Base-by-base conservation (phyloP, 148 eudicot genomes). In the Rhododendron ovatum region DNA sequence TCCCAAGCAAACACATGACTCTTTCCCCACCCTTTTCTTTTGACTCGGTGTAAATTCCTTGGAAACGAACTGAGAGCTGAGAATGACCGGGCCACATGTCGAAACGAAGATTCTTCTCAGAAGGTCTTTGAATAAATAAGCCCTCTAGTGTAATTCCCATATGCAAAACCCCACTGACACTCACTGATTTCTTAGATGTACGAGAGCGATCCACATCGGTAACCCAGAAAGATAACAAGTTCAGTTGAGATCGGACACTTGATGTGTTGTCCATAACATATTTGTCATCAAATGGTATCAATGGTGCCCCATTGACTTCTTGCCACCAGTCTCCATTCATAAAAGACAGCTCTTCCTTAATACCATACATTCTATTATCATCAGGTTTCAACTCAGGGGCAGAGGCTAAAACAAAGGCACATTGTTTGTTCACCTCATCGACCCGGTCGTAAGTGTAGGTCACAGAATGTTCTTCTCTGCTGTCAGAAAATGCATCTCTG, bases 311-410 rank as follows among this genome's bases (percentile, higher is more conserved):
- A 87, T 87, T 87, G 57, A 69, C 88, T 47, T 85, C 75, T 50
- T 96, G 98, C 90, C 91, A 93, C 99, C 99, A 96, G 92, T 96
- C 99, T 59, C 99, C 99, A 91, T 93, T 92, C 67, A 81, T 20
- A 90, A 96, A 95, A 47, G 95, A 91, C 11, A 95, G 87, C 73
- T 89, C 91, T 75, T 94, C 84, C 87, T 91, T 91, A 13, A 96
- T 91, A 33, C 61, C 84, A 86, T 80, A 84, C 63, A 91, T 71
- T 48, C 91, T 86, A 87, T 85, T 87, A 80, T 88, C 91, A 89
- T 91, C 91, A 28, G 91, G 89, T 55, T 88, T 89, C 81, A 93
- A 79, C 28, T 89, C 92, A 79, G 92, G 59, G 81, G 92, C 95
- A 84, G 93, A 90, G 69, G 65, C 57, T 43, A 93, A 76, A 77